These are phyloP conservation scores for Podaxis carcinomalis DNA, from an alignment of 768 basidiomycete genomes.

Conservation along the genomic window DNA sequence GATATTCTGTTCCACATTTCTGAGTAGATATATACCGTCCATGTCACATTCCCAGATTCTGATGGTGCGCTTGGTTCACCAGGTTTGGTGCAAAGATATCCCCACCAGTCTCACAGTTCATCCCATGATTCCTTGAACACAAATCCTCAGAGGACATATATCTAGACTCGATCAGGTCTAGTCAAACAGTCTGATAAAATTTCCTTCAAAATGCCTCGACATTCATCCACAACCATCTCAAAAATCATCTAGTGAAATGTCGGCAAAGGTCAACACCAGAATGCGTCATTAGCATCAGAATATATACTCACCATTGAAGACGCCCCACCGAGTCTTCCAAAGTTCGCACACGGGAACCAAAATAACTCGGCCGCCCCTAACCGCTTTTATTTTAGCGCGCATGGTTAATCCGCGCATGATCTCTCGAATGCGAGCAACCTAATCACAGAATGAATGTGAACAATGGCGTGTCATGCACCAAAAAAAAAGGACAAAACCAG, in stretches of 20 bases:
- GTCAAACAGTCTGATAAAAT: background rate
- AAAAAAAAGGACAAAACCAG: background rate
- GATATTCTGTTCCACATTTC: too few species aligned
- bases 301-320: background rate
- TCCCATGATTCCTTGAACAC: too few species aligned
- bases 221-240: background rate
- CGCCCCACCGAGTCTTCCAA: background rate
- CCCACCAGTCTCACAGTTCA: too few species aligned
- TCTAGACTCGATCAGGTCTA: background rate
- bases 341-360: background rate
- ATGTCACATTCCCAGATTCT: too few species aligned
- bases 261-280: background rate
- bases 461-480: background rate
- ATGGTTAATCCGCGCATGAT: background rate
- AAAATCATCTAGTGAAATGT: background rate
- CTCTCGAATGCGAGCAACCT: background rate
- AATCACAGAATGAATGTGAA: background rate
- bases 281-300: background rate
- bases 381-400: background rate
- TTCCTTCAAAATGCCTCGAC: background rate
- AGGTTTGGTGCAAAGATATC: too few species aligned
- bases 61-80: too few species aligned
- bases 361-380: background rate
- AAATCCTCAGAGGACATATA: too few species aligned
- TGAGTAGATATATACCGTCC: too few species aligned